A percentile compares a stretch with the other conserved stretches of the same genome.
Conservation (phyloP, 345 rosid species). For the Salix arbutifolia region DNA sequence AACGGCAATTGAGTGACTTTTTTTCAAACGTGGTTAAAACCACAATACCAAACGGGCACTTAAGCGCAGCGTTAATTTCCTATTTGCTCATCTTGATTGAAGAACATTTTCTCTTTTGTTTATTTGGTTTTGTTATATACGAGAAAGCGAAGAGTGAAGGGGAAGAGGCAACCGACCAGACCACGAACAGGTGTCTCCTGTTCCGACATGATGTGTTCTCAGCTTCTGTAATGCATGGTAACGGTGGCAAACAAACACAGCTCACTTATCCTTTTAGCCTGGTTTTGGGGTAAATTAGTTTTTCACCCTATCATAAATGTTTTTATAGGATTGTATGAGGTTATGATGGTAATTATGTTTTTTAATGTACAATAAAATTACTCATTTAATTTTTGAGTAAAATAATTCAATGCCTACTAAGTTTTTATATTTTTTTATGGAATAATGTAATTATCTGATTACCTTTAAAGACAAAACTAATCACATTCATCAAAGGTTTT, state of each 20-base stretch:
- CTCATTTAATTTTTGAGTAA: not conserved
- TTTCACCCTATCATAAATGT: not conserved
- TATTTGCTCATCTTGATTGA: conserved; percentile 36
- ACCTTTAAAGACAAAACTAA: not conserved
- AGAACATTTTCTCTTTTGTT: conserved; percentile 20
- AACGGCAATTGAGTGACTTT: no score
- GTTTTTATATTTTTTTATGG: not conserved
- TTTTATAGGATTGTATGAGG: not conserved
- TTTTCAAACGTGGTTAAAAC: no score
- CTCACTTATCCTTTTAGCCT: not conserved
- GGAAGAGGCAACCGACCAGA: no score
- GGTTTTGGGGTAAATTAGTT: not conserved
- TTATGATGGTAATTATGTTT: not conserved
- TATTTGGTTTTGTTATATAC: not conserved
- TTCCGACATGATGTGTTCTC: not conserved
- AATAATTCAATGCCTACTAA: not conserved
- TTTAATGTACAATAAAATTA: not conserved
- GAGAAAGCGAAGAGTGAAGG: not conserved
- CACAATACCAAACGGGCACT: no score
- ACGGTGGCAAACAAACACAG: not conserved
- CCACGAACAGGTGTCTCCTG: not conserved
- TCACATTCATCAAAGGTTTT: no score
- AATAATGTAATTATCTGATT: not conserved
- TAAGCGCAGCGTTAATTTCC: conserved; percentile 39
- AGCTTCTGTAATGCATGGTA: not conserved